Conservation (phyloP, 257 asterid genomes). For the Solanum sejunctum region DNA sequence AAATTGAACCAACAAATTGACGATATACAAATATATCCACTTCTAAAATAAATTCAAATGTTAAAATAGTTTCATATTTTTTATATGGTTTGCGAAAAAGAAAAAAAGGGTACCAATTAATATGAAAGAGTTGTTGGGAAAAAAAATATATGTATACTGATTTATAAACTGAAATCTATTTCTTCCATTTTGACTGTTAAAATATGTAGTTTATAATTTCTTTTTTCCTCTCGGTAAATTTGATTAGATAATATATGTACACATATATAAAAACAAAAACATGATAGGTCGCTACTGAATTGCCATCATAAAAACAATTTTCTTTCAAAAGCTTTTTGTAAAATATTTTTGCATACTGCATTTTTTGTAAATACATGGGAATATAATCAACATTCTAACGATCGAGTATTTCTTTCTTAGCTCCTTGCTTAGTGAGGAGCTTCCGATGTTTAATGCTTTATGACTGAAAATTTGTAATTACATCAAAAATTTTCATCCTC, state of each 20-base stretch:
- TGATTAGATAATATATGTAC: too few relatives aligned
- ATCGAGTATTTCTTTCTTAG: neutral
- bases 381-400: neutral
- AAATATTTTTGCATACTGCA: neutral
- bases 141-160: neutral
- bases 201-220: neutral
- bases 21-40: neutral
- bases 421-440: neutral
- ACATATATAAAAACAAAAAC: neutral
- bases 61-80: neutral
- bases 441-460: neutral
- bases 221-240: neutral
- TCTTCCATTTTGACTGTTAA: neutral
- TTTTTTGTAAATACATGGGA: neutral
- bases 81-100: neutral
- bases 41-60: neutral
- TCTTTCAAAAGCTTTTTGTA: neutral
- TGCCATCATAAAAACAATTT: neutral
- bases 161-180: neutral
- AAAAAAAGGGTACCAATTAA: neutral
- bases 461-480: neutral
- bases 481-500: neutral
- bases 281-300: neutral
- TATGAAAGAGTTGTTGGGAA: neutral
- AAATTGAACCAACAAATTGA: neutral